A percentile compares a stretch with the other conserved stretches of the same genome.
These are phyloP conservation scores for Spathaspora gorwiae DNA, from an alignment of 805 yeast genomes.

Conservation along the genomic window DNA sequence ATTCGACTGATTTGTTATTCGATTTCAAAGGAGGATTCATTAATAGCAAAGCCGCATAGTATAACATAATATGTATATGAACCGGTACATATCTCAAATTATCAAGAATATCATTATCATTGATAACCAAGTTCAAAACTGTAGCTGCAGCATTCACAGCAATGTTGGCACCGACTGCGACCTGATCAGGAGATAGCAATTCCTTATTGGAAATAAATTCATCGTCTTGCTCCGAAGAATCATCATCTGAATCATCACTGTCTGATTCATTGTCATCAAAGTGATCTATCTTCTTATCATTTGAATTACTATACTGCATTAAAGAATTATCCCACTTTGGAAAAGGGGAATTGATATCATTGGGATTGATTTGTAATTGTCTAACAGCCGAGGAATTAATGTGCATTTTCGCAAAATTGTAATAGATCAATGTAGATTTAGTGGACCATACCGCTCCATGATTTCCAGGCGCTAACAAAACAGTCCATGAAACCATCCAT, in stretches of 20 bases:
- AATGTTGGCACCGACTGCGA: slow-evolving; percentile 39
- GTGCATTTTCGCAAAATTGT: slow-evolving; percentile 73
- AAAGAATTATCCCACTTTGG: slow-evolving; percentile 28
- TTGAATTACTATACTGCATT: background rate
- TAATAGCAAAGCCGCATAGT: slow-evolving; percentile 58
- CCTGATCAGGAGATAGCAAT: slow-evolving; percentile 28
- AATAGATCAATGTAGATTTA: slow-evolving; percentile 64
- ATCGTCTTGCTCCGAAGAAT: slow-evolving; percentile 20
- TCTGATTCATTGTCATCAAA: slow-evolving; percentile 5
- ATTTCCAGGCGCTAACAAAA: slow-evolving; percentile 55
- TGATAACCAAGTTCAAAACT: slow-evolving; percentile 53
- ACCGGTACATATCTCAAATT: slow-evolving; percentile 62
- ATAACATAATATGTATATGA: slow-evolving; percentile 69
- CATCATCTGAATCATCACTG: slow-evolving; percentile 8
- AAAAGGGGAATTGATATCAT: slow-evolving; percentile 19
- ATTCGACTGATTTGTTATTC: slow-evolving; percentile 17
- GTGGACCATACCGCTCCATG: slow-evolving; percentile 61
- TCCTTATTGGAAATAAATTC: slow-evolving; percentile 31
- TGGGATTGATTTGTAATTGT: slow-evolving; percentile 28
- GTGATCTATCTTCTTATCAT: background rate
- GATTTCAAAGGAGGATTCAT: slow-evolving; percentile 43
- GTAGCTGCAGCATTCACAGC: slow-evolving; percentile 63
- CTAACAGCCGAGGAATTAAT: slow-evolving; percentile 53
- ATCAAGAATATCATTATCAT: slow-evolving; percentile 53
- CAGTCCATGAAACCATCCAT: slow-evolving; percentile 83